Evolutionary conservation across 352 stramenopile species (phyloP).

Genomic region (Phytophthora parvispora): DNA sequence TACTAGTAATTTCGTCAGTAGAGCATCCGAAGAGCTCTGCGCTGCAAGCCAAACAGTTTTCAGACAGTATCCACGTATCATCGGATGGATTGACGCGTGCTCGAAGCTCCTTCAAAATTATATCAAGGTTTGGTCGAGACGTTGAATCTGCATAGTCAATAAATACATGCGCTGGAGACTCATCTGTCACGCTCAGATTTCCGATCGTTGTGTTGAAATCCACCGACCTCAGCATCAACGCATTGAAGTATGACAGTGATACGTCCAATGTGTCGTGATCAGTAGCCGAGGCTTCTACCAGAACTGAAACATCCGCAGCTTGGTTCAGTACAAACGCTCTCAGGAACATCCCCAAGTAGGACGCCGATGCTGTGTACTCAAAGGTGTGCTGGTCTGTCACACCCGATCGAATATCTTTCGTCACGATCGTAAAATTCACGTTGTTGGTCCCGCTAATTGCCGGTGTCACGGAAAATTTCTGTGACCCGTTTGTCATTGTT

Average conservation of each 20-base stretch:
- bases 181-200: neutral
- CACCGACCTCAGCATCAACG: slow-evolving; percentile 8
- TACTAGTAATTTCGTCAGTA: neutral
- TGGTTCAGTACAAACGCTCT: slow-evolving; percentile 18
- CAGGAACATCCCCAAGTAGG: slow-evolving; percentile 16
- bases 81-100: neutral
- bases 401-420: neutral
- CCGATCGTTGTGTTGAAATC: slow-evolving; percentile 2
- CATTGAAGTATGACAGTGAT: slow-evolving; percentile 10
- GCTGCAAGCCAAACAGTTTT: slow-evolving; percentile 21
- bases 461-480: slow-evolving; percentile 8
- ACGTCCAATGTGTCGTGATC: neutral
- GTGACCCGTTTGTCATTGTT: slow-evolving; percentile 9
- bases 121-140: slow-evolving; percentile 7
- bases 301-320: slow-evolving; percentile 7
- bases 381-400: slow-evolving; percentile 1
- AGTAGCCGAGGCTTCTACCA: neutral
- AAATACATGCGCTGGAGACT: neutral
- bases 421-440: slow-evolving; percentile 18
- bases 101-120: slow-evolving; percentile 10
- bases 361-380: slow-evolving; percentile 17
- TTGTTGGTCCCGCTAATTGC: slow-evolving; percentile 8
- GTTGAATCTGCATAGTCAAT: slow-evolving; percentile 11
- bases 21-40: slow-evolving; percentile 12
- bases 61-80: slow-evolving; percentile 4